Percentiles rank a stretch among this genome's conserved stretches.
Evolutionary conservation across 352 stramenopile species (phyloP).

Genomic region (Phytophthora crassamura): DNA sequence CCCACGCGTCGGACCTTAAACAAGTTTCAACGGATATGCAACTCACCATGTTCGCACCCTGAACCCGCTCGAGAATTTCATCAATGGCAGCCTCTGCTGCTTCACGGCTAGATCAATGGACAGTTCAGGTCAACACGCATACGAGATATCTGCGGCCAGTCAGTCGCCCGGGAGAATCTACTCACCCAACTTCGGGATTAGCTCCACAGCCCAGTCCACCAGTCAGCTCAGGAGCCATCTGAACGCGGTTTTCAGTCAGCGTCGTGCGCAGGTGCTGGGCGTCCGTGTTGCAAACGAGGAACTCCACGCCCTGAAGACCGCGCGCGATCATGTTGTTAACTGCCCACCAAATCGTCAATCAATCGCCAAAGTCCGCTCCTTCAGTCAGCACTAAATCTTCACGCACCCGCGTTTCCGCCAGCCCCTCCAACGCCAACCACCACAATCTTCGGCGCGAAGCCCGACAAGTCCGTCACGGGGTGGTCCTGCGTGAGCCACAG

Average conservation of each 20-base stretch:
- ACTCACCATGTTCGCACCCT: constrained; percentile 86
- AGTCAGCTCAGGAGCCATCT: constrained; percentile 90
- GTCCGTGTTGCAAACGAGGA: constrained; percentile 93
- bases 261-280: constrained; percentile 91
- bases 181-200: constrained; percentile 81
- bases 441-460: constrained; percentile 88
- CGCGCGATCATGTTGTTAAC: constrained; percentile 93
- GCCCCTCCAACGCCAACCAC: constrained; percentile 89
- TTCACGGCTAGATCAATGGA: constrained; percentile 52
- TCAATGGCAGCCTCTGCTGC: constrained; percentile 80
- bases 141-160: not conserved
- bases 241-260: constrained; percentile 90
- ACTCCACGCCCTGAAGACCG: constrained; percentile 84
- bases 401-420: constrained; percentile 84
- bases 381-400: not conserved
- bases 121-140: not conserved
- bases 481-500: constrained; percentile 79
- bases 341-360: constrained; percentile 16
- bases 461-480: constrained; percentile 64
- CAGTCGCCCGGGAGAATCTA: not conserved
- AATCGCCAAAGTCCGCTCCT: not conserved
- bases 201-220: constrained; percentile 81
- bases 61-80: constrained; percentile 87
- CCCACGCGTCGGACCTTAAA: not conserved
- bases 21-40: not conserved